These are phyloP conservation scores for Schwanniomyces polymorphus DNA, from an alignment of 805 yeast genomes.

Conservation along the genomic window DNA sequence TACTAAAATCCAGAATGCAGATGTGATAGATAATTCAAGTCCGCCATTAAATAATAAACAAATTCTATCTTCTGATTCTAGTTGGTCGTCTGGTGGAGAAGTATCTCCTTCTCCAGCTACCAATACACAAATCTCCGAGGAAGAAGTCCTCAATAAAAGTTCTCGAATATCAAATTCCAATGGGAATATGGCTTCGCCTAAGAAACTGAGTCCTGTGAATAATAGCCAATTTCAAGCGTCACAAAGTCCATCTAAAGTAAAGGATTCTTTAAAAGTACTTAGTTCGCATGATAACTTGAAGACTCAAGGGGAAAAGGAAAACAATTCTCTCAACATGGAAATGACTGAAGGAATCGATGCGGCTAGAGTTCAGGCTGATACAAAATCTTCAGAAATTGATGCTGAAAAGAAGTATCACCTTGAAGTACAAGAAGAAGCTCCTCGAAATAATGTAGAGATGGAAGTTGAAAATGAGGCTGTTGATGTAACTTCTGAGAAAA, in stretches of 20 bases:
- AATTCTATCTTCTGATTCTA: background rate
- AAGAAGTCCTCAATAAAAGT: background rate
- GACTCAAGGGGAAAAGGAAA: background rate
- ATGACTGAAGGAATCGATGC: too few species aligned
- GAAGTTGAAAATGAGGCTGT: background rate
- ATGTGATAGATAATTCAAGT: conserved; percentile 4
- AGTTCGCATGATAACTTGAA: background rate
- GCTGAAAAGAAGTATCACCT: too few species aligned
- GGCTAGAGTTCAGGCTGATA: background rate
- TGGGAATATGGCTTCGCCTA: background rate
- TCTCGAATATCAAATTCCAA: background rate
- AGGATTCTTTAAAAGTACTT: background rate
- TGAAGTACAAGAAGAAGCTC: too few species aligned
- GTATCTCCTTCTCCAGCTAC: background rate
- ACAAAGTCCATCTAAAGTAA: background rate
- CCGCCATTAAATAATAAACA: background rate
- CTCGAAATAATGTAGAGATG: background rate
- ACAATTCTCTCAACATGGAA: too few species aligned
- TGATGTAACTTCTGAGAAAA: background rate
- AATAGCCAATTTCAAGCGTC: too few species aligned
- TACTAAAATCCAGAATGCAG: conserved; percentile 22
- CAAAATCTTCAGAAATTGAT: too few species aligned
- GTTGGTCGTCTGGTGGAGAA: background rate
- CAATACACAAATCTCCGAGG: background rate
- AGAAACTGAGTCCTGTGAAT: background rate